Evolutionary conservation across 129 eudicot genomes (phyloP).

Genomic region (Pseudognaphalium luteoalbum): DNA sequence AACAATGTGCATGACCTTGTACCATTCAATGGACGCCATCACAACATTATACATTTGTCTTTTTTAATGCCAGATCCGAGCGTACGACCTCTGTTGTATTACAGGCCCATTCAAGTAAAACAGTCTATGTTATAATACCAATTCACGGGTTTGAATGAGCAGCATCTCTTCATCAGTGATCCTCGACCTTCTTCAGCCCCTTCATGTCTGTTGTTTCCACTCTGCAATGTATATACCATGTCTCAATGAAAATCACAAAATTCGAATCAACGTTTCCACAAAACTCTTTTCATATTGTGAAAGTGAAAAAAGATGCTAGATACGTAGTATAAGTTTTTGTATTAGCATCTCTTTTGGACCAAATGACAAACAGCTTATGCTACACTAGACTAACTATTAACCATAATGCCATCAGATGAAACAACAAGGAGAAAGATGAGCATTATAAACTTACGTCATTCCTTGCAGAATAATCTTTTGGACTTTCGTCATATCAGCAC

Average conservation of each 20-base stretch:
- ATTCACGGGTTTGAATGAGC: constrained; percentile 13
- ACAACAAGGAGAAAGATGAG: background rate
- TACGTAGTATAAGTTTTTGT: too few relatives aligned
- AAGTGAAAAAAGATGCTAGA: too few relatives aligned
- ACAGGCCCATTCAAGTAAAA: constrained; percentile 18
- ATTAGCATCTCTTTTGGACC: background rate
- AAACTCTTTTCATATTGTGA: too few relatives aligned
- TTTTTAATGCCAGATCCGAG: constrained; percentile 2
- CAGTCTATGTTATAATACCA: constrained; percentile 2
- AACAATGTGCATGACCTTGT: constrained; percentile 30
- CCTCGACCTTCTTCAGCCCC: constrained; percentile 96
- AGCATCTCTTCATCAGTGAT: constrained; percentile 48
- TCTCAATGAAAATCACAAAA: background rate
- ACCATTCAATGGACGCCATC: background rate
- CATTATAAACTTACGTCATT: constrained; percentile 71
- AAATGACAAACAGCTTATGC: background rate
- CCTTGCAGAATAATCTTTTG: constrained; percentile 87
- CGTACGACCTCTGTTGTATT: constrained; percentile 4
- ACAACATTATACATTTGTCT: constrained; percentile 19
- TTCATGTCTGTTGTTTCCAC: constrained; percentile 98
- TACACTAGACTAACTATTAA: background rate
- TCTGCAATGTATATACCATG: constrained; percentile 41
- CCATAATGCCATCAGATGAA: background rate
- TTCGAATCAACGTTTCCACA: background rate
- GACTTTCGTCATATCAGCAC: constrained; percentile 71